A percentile compares a stretch with the other conserved stretches of the same genome.
These are phyloP conservation scores for Suhomyces emberorum DNA, from an alignment of 805 yeast species.

Conservation along the genomic window DNA sequence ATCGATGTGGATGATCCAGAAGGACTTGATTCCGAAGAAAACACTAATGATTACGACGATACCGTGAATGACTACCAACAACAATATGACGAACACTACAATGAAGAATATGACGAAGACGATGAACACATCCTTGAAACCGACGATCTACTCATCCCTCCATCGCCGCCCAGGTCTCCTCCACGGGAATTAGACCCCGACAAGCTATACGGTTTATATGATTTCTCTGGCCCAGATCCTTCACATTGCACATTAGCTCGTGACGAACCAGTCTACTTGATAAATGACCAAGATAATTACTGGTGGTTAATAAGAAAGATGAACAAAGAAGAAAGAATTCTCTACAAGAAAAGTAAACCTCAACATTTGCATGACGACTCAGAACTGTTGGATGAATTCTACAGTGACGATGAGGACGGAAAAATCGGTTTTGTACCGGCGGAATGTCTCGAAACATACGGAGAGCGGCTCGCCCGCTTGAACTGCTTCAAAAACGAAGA, in stretches of 20 bases:
- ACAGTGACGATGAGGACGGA: slow-evolving; percentile 48
- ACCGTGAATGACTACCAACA: slow-evolving; percentile 5
- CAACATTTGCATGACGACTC: slow-evolving; percentile 4
- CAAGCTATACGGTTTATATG: slow-evolving; percentile 79
- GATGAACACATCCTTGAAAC: slow-evolving; percentile 30
- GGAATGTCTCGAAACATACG: slow-evolving; percentile 87
- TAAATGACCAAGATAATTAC: slow-evolving; percentile 88
- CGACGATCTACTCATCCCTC: slow-evolving; percentile 42
- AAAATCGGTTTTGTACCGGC: slow-evolving; percentile 96
- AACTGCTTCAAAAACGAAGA: slow-evolving; percentile 92
- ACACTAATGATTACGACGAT: slow-evolving; percentile 4
- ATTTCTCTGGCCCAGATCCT: slow-evolving; percentile 88
- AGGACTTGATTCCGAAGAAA: slow-evolving; percentile 1
- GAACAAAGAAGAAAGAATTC: slow-evolving; percentile 33
- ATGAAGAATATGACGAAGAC: slow-evolving; percentile 8
- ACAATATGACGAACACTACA: slow-evolving; percentile 8
- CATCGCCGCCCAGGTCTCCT: slow-evolving; percentile 75
- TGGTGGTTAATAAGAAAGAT: slow-evolving; percentile 86
- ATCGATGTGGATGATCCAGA: slow-evolving; percentile 4
- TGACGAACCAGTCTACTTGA: slow-evolving; percentile 76
- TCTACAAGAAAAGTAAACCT: slow-evolving; percentile 17
- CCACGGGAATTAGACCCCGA: slow-evolving; percentile 81
- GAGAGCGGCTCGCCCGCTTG: slow-evolving; percentile 84
- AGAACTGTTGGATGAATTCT: slow-evolving; percentile 9
- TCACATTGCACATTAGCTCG: slow-evolving; percentile 79